Base-by-base conservation (phyloP, 2,329 filamentous ascomycete species). In the Zarea fungicola region DNA sequence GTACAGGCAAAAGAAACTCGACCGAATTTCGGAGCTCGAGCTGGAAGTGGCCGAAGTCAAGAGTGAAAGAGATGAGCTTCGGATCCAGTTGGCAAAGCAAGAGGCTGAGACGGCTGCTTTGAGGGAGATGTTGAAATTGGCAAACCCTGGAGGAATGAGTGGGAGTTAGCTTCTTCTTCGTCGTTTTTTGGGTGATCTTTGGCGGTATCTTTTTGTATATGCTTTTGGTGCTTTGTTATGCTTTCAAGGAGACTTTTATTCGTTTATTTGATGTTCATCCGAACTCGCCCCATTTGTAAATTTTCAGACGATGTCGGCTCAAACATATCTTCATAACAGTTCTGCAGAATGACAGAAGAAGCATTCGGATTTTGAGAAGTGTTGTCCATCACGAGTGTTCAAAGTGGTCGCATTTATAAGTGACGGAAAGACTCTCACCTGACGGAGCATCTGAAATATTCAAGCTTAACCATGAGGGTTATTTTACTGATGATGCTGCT, bases 1-100 rank as follows among this genome's bases (percentile, higher is more conserved):
- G 43, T 84, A 83, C 62, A 76, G 81, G 18, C 80, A 84, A 59
- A 82, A 81, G 59, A 78, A 80, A 53, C 66, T 83, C 25, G 80
- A 84, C 57, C 76, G 80, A 43, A 76, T 83, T 58, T 58, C 66
- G 42, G 72, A 75, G 53, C 68, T 85, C 16, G 80, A 84, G 60
- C 61, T 66, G 4, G 72, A 73, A 26, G 66, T 84, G 43, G 73
- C 73, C 43, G 66, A 71, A 43, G 71, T 79, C 51, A 71, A 72
- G 51, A 60, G 66, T 48, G 81, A 84, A 62, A 64, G 78, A 28
- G 80, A 84, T 51, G 75, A 75, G 16, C 64, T 83, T 55, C 73
- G 72, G 52, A 65, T 83, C 42, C 68, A 71, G 56, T 68, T 83
- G 53, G 80, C 80, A 25, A 68, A 75, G 58, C 69, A 77, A 52